Percentiles rank a stretch among this genome's conserved stretches.
phyloP scores from a whole-genome alignment of 768 basidiomycete genomes.

The Rhodotorula paludigena region DNA sequence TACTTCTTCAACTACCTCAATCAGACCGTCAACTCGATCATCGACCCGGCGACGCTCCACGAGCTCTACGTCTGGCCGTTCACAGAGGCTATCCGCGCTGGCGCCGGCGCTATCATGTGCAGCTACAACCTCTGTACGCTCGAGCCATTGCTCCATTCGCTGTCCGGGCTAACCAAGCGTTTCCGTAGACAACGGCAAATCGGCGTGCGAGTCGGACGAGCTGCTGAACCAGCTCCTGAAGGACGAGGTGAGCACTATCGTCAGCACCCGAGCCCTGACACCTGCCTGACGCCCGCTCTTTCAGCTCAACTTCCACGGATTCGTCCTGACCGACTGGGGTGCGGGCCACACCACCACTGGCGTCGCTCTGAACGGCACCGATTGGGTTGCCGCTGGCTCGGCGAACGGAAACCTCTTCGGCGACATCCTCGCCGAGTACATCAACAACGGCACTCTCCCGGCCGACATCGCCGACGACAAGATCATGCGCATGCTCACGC shows the following conservation, averaged over 20 bases:
- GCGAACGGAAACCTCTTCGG: constrained; percentile 9
- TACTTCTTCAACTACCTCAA: constrained; percentile 40
- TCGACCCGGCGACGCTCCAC: constrained; percentile 44
- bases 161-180: too few species aligned
- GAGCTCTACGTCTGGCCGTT: constrained; percentile 40
- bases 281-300: too few species aligned
- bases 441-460: constrained; percentile 14
- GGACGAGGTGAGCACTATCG: constrained; percentile 49
- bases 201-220: constrained; percentile 67
- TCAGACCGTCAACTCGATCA: constrained; percentile 53
- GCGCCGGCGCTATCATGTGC: constrained; percentile 34
- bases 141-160: too few species aligned
- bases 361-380: constrained; percentile 6
- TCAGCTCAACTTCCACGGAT: neutral
- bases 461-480: constrained; percentile 27
- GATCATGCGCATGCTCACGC: constrained; percentile 14
- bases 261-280: too few species aligned
- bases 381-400: neutral
- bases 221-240: constrained; percentile 70
- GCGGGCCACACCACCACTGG: neutral
- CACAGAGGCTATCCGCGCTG: constrained; percentile 10
- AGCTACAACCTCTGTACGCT: too few species aligned
- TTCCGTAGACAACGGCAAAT: constrained; percentile 32
- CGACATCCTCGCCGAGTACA: neutral
- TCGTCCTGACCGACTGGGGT: constrained; percentile 16